These are phyloP conservation scores for Arachis monticola DNA, from an alignment of 331 rosid genomes.

Conservation along the genomic window DNA sequence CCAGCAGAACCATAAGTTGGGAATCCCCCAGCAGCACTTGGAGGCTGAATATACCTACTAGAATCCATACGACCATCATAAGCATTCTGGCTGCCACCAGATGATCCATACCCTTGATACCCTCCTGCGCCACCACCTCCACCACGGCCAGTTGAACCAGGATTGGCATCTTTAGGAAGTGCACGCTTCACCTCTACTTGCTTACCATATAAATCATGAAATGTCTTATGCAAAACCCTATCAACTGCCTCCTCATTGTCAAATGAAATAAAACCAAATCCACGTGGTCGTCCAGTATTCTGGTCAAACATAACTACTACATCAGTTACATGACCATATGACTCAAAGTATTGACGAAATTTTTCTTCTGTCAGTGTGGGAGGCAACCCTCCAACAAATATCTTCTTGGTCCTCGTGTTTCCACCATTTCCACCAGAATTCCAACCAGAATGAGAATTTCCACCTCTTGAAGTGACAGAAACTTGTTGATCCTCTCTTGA, in stretches of 20 bases:
- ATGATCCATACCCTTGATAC: slow-evolving; percentile 82
- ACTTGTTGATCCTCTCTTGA: slow-evolving; percentile 97
- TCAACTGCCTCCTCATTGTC: slow-evolving; percentile 95
- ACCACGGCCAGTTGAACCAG: slow-evolving; percentile 84
- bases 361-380: slow-evolving; percentile 84
- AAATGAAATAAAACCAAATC: slow-evolving; percentile 95
- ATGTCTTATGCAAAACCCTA: slow-evolving; percentile 90
- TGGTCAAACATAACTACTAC: slow-evolving; percentile 99
- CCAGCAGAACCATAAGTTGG: slow-evolving; percentile 94
- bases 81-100: slow-evolving; percentile 86
- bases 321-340: slow-evolving; percentile 89
- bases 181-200: slow-evolving; percentile 99
- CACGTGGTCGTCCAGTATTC: slow-evolving; percentile 94
- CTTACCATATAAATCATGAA: slow-evolving; percentile 94
- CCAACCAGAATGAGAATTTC: slow-evolving; percentile 65
- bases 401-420: slow-evolving; percentile 83
- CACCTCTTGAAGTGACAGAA: slow-evolving; percentile 64
- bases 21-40: slow-evolving; percentile 78
- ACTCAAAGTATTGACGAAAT: slow-evolving; percentile 83
- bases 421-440: slow-evolving; percentile 85
- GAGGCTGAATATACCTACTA: slow-evolving; percentile 85
- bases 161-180: slow-evolving; percentile 97
- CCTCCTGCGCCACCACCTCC: slow-evolving; percentile 59
- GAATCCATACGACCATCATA: slow-evolving; percentile 92
- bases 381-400: slow-evolving; percentile 97